A percentile compares a stretch with the other conserved stretches of the same genome.
Evolutionary conservation across 768 basidiomycete species (phyloP).

Genomic region (Rubroboletus satanas): DNA sequence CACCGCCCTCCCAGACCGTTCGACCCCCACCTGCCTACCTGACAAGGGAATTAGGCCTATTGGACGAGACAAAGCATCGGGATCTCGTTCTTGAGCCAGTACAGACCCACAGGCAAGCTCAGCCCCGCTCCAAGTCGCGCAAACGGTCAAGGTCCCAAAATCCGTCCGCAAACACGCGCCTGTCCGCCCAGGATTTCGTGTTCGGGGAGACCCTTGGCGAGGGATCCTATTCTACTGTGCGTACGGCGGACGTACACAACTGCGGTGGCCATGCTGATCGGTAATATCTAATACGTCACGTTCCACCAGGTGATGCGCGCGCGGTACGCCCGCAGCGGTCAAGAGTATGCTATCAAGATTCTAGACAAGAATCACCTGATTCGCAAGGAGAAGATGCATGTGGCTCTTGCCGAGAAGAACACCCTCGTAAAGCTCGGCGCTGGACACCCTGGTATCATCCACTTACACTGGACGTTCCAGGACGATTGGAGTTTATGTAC

Average conservation of each 20-base stretch:
- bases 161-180: slow-evolving; percentile 43
- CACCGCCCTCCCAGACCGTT: slow-evolving; percentile 33
- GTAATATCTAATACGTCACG: slow-evolving; percentile 9
- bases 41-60: slow-evolving; percentile 50
- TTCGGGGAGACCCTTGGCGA: slow-evolving; percentile 75
- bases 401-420: slow-evolving; percentile 78
- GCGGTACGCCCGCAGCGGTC: slow-evolving; percentile 49
- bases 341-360: slow-evolving; percentile 74
- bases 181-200: slow-evolving; percentile 60
- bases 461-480: slow-evolving; percentile 80
- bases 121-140: slow-evolving; percentile 39
- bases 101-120: slow-evolving; percentile 7
- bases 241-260: slow-evolving; percentile 24
- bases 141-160: slow-evolving; percentile 40
- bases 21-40: slow-evolving; percentile 53
- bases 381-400: slow-evolving; percentile 71
- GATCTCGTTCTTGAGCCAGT: slow-evolving; percentile 11
- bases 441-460: slow-evolving; percentile 78
- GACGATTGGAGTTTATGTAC: slow-evolving; percentile 80
- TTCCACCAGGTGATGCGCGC: slow-evolving; percentile 52
- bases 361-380: slow-evolving; percentile 81
- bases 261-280: slow-evolving; percentile 8
- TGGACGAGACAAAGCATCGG: slow-evolving; percentile 24
- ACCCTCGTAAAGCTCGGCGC: slow-evolving; percentile 61
- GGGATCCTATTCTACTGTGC: slow-evolving; percentile 78